These are phyloP conservation scores for Amniculicola lignicola DNA, from an alignment of 495 filamentous ascomycete genomes.

Conservation along the genomic window DNA sequence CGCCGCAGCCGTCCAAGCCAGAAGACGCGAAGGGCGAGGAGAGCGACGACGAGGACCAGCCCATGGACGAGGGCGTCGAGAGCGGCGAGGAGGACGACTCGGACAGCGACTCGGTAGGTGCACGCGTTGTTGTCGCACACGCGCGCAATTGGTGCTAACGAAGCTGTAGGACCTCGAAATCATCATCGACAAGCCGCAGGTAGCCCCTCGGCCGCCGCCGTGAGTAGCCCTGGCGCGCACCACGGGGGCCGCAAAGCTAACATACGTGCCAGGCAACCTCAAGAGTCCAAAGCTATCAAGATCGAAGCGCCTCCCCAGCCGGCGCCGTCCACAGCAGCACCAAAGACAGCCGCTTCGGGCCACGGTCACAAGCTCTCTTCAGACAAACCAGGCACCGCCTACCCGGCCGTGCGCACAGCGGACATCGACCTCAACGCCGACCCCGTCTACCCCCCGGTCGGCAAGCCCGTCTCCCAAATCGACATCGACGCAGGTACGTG, in stretches of 20 bases:
- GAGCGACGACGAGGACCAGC: constrained; percentile 31
- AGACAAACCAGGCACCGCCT: constrained; percentile 53
- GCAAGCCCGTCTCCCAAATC: constrained; percentile 49
- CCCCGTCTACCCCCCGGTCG: constrained; percentile 50
- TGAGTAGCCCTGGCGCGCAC: constrained; percentile 33
- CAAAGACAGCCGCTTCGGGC: constrained; percentile 16
- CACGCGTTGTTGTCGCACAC: background rate
- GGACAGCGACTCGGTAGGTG: constrained; percentile 45
- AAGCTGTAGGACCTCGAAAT: constrained; percentile 85
- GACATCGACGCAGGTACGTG: constrained; percentile 67
- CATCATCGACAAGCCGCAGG: constrained; percentile 70
- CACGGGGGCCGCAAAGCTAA: no score
- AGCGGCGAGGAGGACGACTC: constrained; percentile 75
- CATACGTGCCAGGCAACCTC: no score
- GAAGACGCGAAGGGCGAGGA: constrained; percentile 30
- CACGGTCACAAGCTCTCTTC: constrained; percentile 28
- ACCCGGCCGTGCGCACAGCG: constrained; percentile 67
- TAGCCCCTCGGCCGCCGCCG: constrained; percentile 66
- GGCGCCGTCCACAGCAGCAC: constrained; percentile 2
- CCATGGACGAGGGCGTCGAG: constrained; percentile 47
- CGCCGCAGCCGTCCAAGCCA: constrained; percentile 10
- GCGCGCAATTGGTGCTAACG: constrained; percentile 1
- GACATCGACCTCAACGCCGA: constrained; percentile 81
- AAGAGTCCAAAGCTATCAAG: constrained; percentile 28
- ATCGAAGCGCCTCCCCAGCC: constrained; percentile 23